Evolutionary conservation across 495 filamentous ascomycete species (phyloP), one percentile per base, ranked within the genome.

Genomic region (Aspergillus incahuasiensis): DNA sequence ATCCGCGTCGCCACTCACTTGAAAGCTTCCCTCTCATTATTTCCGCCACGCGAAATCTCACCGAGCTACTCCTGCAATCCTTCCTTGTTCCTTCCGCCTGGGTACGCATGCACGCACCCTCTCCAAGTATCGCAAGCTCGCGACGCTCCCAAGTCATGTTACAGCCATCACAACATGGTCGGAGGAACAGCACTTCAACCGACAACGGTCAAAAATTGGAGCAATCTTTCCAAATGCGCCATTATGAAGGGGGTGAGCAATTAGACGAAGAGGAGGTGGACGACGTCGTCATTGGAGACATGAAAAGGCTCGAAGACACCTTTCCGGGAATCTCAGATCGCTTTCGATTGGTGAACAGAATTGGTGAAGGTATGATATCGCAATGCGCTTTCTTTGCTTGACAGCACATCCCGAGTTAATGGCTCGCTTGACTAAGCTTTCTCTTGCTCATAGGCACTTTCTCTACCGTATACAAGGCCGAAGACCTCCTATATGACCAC

Each of bases 401-500:
- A 39, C 8, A 18, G 18, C 42, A 34, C 42, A 32, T 42, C 15
- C 51, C 51, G 35, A n/a, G 3, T 16, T 34, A 34, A 2, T 25
- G 13, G 21, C 21, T 41, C 20, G 30, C 13, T 20, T 39, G 35
- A 28, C 35, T 42, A 46, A 48, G 11, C 13, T 1, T 11, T n/a
- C 53, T 59, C 61, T 40, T 70, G 52, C 49, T 9, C 21, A 56
- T 54, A 92, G 89, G 91, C 34, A 99, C 94, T 16, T 99, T 99
- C 64, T 97, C 92, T 0, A 97, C 92, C 11, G 94, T 99, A 0
- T 99, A 97, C 74, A 97, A 97, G 68, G 94, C 94, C 32, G 94
- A 99, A 71, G 95, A 99, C 67, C 74, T 97, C n/a, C 77, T 83
- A 22, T 96, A 97, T 64, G 81, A 95, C 48, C 68, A 79, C 42